Evolutionary conservation across 495 filamentous ascomycete species (phyloP).

Genomic region (Podospora didyma): DNA sequence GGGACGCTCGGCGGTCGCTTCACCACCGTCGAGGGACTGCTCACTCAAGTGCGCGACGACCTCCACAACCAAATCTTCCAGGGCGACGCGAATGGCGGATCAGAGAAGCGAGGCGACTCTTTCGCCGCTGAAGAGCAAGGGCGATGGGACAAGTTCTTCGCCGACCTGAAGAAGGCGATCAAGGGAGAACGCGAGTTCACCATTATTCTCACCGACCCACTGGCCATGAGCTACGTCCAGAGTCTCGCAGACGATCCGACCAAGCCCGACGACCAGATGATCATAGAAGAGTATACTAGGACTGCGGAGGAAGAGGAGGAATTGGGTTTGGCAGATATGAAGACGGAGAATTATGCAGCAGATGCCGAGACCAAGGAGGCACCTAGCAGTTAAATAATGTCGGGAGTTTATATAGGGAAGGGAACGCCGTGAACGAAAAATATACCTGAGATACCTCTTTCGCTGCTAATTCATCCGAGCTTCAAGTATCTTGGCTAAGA

Average conservation of each 20-base stretch:
- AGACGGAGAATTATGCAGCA: slow-evolving; percentile 78
- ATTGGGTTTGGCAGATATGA: slow-evolving; percentile 86
- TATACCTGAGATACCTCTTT: no score
- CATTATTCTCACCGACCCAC: slow-evolving; percentile 80
- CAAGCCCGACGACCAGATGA: slow-evolving; percentile 75
- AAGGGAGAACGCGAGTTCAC: slow-evolving; percentile 77
- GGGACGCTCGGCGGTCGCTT: slow-evolving; percentile 95
- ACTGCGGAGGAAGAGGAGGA: slow-evolving; percentile 90
- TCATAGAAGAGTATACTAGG: slow-evolving; percentile 77
- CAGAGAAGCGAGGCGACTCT: slow-evolving; percentile 59
- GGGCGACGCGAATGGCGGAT: slow-evolving; percentile 41
- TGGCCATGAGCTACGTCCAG: slow-evolving; percentile 91
- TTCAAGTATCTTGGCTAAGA: not conserved
- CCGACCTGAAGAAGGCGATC: slow-evolving; percentile 69
- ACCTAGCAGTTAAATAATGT: not conserved
- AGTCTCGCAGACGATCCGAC: slow-evolving; percentile 65
- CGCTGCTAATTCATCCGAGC: no score
- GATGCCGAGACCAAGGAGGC: slow-evolving; percentile 19
- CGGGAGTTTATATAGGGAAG: not conserved
- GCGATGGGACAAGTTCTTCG: slow-evolving; percentile 81
- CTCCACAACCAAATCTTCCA: slow-evolving; percentile 83
- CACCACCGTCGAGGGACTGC: slow-evolving; percentile 90
- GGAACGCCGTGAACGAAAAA: not conserved
- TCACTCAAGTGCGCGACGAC: slow-evolving; percentile 91
- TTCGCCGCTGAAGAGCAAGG: slow-evolving; percentile 56